A percentile compares a stretch with the other conserved stretches of the same genome.
These are phyloP conservation scores for Umbelopsis sp. DNA, from an alignment of 192 early-diverging fungal species.

Conservation along the genomic window DNA sequence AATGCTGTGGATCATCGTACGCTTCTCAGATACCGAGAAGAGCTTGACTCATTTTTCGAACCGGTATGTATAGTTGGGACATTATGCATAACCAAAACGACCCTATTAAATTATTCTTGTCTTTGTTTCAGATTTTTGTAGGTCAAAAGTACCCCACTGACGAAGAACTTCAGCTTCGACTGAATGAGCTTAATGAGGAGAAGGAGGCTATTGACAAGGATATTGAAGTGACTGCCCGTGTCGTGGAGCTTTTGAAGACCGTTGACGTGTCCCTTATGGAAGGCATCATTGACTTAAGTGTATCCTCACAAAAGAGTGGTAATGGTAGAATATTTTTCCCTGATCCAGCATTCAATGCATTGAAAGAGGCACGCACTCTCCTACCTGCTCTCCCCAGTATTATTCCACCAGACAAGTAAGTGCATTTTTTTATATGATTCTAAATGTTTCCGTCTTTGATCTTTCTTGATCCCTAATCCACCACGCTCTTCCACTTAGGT, in stretches of 20 bases:
- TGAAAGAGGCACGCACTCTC: slow-evolving; percentile 35
- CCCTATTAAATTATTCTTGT: not conserved
- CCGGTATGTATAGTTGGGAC: slow-evolving; percentile 19
- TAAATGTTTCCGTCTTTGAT: too few species aligned
- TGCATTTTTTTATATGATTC: not conserved
- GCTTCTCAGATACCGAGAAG: slow-evolving; percentile 37
- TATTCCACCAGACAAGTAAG: slow-evolving; percentile 25
- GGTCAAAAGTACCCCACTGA: slow-evolving; percentile 9
- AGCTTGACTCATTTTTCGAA: slow-evolving; percentile 28
- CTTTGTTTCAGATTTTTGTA: slow-evolving; percentile 8
- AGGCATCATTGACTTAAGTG: slow-evolving; percentile 35
- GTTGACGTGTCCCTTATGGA: slow-evolving; percentile 29
- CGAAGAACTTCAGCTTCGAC: not conserved
- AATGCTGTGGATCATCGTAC: slow-evolving; percentile 31
- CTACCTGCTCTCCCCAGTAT: slow-evolving; percentile 30
- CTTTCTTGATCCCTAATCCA: not conserved
- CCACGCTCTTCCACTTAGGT: not conserved
- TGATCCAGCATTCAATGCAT: slow-evolving; percentile 29
- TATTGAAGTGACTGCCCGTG: slow-evolving; percentile 17
- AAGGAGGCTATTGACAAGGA: slow-evolving; percentile 4
- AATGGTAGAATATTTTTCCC: slow-evolving; percentile 37
- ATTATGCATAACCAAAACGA: not conserved
- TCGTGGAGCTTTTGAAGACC: slow-evolving; percentile 21
- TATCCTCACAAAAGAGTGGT: slow-evolving; percentile 1
- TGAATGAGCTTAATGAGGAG: not conserved